A percentile compares a stretch with the other conserved stretches of the same genome.
phyloP scores from a whole-genome alignment of 345 rosid species.

The Camelina hispida region DNA sequence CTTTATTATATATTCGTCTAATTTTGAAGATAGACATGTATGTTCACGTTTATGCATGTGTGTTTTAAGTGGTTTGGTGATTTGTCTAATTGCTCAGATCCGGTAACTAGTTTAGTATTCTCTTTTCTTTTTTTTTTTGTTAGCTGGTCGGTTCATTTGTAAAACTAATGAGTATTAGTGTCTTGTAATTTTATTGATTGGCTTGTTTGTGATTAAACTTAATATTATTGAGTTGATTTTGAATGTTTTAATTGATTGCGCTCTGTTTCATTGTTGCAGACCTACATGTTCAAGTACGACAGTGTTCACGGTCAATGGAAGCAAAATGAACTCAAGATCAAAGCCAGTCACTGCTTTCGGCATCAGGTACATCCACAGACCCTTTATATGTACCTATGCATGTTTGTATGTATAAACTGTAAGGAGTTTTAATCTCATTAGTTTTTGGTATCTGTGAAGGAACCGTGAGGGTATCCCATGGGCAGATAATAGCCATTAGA shows the following conservation, averaged over 20 bases:
- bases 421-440: neutral
- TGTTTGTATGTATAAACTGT: neutral
- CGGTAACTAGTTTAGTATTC: constrained; percentile 1
- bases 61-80: neutral
- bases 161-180: neutral
- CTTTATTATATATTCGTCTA: neutral
- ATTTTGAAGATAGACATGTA: neutral
- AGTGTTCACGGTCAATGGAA: constrained; percentile 97
- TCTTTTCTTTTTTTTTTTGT: neutral
- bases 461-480: constrained; percentile 97
- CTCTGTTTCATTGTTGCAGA: constrained; percentile 51
- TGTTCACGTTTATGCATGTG: neutral
- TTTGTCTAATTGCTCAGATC: neutral
- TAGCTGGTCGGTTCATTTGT: neutral
- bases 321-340: constrained; percentile 75
- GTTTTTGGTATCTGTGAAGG: constrained; percentile 41
- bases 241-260: neutral
- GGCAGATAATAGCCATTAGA: constrained; percentile 74
- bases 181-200: neutral
- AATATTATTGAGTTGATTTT: neutral
- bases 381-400: neutral
- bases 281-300: constrained; percentile 94
- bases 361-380: constrained; percentile 51
- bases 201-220: neutral
- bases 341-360: constrained; percentile 78